Percentiles rank a stretch among this genome's conserved stretches.
Conservation (phyloP, 495 filamentous ascomycete species). For the Penicillium herquei region DNA sequence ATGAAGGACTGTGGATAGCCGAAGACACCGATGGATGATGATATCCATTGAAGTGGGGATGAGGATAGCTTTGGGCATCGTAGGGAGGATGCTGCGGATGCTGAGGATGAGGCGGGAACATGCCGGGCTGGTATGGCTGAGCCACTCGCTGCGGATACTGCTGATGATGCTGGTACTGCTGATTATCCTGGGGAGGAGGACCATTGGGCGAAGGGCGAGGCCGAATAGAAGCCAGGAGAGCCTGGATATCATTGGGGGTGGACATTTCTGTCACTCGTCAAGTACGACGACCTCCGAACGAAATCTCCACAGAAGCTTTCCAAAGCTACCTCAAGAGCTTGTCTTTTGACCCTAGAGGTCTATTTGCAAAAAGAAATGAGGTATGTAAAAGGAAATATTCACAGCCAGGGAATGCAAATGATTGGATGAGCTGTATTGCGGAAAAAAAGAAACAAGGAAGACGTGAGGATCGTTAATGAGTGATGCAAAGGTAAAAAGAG, state of each 20-base stretch:
- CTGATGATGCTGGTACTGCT: neutral
- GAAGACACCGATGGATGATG: conserved; percentile 50
- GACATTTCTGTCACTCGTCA: conserved; percentile 52
- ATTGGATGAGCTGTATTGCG: neutral
- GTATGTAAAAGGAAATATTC: conserved; percentile 1
- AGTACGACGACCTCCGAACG: conserved; percentile 28
- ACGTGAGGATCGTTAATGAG: conserved; percentile 3
- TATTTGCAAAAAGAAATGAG: neutral
- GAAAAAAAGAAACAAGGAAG: neutral
- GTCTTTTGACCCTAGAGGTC: neutral
- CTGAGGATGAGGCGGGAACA: conserved; percentile 35
- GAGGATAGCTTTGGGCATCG: conserved; percentile 37
- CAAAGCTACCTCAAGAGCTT: neutral
- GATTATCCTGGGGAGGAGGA: conserved; percentile 23
- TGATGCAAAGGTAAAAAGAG: neutral
- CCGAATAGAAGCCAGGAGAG: conserved; percentile 47
- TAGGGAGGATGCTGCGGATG: conserved; percentile 37
- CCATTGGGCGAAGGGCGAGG: conserved; percentile 40
- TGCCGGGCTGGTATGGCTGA: conserved; percentile 27
- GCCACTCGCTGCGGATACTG: conserved; percentile 23
- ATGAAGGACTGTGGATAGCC: conserved; percentile 40
- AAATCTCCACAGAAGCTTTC: conserved; percentile 6
- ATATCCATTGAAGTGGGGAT: conserved; percentile 38
- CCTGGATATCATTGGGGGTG: conserved; percentile 49
- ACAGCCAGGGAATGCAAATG: neutral